Percentiles rank a stretch among this genome's conserved stretches.
Evolutionary conservation across 2,329 filamentous ascomycete genomes (phyloP).

Genomic region (Cercospora berteroae): DNA sequence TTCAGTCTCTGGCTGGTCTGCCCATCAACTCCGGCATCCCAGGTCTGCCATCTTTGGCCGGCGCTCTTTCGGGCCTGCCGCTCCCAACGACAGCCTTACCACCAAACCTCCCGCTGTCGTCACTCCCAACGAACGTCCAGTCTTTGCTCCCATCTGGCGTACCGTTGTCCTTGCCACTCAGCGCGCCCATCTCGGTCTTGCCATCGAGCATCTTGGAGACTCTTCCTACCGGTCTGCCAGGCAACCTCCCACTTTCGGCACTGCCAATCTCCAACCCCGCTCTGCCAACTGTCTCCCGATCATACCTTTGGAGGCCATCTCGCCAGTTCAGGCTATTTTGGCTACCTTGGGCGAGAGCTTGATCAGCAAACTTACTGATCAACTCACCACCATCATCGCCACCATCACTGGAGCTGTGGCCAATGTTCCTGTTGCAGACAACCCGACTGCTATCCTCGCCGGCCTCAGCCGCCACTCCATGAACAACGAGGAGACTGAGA

Average conservation of each 20-base stretch:
- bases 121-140: slow-evolving; percentile 7
- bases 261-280: slow-evolving; percentile 8
- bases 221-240: slow-evolving; percentile 11
- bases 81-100: slow-evolving; percentile 8
- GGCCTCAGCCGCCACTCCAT: neutral
- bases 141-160: slow-evolving; percentile 8
- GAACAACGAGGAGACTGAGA: neutral
- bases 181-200: slow-evolving; percentile 10
- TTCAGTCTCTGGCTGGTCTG: slow-evolving; percentile 10
- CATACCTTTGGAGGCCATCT: neutral
- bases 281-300: slow-evolving; percentile 11
- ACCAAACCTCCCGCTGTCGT: slow-evolving; percentile 1
- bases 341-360: slow-evolving; percentile 8
- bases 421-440: slow-evolving; percentile 3
- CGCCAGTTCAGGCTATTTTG: slow-evolving; percentile 9
- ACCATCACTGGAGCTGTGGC: slow-evolving; percentile 5
- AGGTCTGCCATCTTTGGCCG: neutral
- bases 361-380: slow-evolving; percentile 5
- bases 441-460: neutral
- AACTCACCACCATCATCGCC: slow-evolving; percentile 11
- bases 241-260: slow-evolving; percentile 11
- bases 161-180: slow-evolving; percentile 10
- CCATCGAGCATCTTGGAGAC: slow-evolving; percentile 5
- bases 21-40: slow-evolving; percentile 13
- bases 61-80: slow-evolving; percentile 7